phyloP scores from a whole-genome alignment of 2,329 filamentous ascomycete genomes.

The Talaromyces sp. region DNA sequence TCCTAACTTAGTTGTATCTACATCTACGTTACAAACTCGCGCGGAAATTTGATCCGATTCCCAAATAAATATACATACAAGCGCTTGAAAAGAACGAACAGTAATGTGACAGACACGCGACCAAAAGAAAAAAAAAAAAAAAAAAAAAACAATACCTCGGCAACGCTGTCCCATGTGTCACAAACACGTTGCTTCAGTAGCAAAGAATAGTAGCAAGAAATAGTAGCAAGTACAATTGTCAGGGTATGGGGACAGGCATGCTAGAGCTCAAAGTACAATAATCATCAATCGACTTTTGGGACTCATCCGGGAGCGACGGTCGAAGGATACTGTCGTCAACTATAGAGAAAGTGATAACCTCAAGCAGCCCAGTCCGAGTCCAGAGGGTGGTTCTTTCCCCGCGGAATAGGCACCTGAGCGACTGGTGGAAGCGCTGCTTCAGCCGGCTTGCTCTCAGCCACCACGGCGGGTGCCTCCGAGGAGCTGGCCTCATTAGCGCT shows the following conservation, averaged over 20 bases:
- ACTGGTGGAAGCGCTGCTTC: slow-evolving; percentile 28
- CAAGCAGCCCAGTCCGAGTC: slow-evolving; percentile 41
- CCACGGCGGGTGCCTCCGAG: slow-evolving; percentile 20
- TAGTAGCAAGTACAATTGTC: not conserved
- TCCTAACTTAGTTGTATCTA: not conserved
- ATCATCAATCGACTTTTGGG: not conserved
- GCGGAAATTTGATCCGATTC: not conserved
- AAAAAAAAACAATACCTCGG: no score
- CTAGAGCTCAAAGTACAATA: not conserved
- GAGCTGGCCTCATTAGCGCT: slow-evolving; percentile 41
- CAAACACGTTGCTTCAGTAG: not conserved
- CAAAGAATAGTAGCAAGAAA: no score
- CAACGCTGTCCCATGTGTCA: not conserved
- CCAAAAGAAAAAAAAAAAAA: no score
- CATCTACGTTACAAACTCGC: not conserved
- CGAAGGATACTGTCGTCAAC: not conserved
- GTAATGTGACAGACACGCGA: not conserved
- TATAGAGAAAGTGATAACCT: not conserved
- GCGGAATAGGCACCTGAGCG: slow-evolving; percentile 15
- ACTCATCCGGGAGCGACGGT: not conserved
- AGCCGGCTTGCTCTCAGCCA: slow-evolving; percentile 10
- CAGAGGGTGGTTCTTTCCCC: slow-evolving; percentile 36
- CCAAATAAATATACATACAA: not conserved
- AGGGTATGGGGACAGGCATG: not conserved
- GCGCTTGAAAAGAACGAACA: not conserved